These are phyloP conservation scores for Chlorociboria aeruginascens DNA, from an alignment of 495 filamentous ascomycete species.

Conservation along the genomic window DNA sequence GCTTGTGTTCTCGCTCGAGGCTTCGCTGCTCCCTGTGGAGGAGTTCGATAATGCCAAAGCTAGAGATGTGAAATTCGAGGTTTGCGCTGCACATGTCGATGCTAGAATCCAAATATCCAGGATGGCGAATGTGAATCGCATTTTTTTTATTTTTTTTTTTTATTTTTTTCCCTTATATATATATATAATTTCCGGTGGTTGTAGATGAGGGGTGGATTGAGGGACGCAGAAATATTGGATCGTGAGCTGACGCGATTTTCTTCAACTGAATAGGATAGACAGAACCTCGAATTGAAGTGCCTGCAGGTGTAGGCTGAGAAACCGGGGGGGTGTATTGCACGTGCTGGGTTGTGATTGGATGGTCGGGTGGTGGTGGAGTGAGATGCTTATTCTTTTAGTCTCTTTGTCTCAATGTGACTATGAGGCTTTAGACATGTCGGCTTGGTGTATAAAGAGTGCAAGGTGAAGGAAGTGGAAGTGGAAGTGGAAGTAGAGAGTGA, in stretches of 20 bases:
- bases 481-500: no score
- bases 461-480: no score
- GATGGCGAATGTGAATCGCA: background rate
- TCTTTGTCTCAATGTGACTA: background rate
- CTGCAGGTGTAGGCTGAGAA: background rate
- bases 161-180: no score
- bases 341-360: constrained; percentile 1
- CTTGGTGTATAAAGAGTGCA: no score
- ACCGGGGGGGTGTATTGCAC: background rate
- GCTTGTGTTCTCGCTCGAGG: no score
- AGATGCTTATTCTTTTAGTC: background rate
- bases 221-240: background rate
- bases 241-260: background rate
- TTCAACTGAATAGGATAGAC: background rate
- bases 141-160: no score
- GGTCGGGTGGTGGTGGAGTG: background rate
- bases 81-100: background rate
- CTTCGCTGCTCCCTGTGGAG: no score
- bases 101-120: no score
- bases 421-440: no score
- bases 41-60: background rate
- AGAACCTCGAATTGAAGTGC: no score
- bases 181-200: no score
- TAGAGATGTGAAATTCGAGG: background rate
- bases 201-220: background rate